Evolutionary conservation across 345 rosid genomes (phyloP), one percentile per base, ranked within the genome.

Genomic region (Eucalyptus sp.): DNA sequence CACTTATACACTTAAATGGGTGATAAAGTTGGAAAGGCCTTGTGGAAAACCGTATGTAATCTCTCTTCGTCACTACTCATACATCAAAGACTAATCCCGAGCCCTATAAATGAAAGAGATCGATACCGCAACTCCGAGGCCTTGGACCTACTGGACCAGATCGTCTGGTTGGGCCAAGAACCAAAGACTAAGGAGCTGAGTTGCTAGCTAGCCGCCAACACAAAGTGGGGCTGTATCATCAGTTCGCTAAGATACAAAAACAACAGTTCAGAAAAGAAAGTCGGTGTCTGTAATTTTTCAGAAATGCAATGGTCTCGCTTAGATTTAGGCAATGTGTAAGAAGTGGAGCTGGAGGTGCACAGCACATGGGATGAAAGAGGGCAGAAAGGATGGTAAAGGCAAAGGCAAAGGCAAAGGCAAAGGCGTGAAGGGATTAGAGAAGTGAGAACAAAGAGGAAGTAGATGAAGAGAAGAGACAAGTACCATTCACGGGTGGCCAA

Each of bases 401-500:
- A 71, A 71, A 71, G 46, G 46, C 46, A 71, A 71, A 18, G 46
- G 46, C 22, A 37, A 37, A 71, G 46, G 83, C 83, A 37, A 71
- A 71, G 83, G 46, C 83, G 15, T 20, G 83, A 76, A 76, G 48
- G 83, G 48, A 71, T 10, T 37, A 76, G 46, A 22, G 52, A 52
- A 86, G 60, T 41, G 76, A 51, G 20, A 85, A 81, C 86, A 68
- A 50, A 62, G 76, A 41, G 64, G 54, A n/a, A 81, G 24, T 37
- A 86, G 90, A 31, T 43, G 50, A 85, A 17, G 29, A 22, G 14
- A 29, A 88, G 41, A 15, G 48, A 51, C 29, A 87, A 87, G 41
- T 18, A 51, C 86, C n/a, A 62, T 85, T 93, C 94, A 92, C 93
- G 94, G 93, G 89, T 89, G 88, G 71, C 71, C 52, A n/a, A 89